A percentile compares a stretch with the other conserved stretches of the same genome.
Evolutionary conservation across 352 stramenopile genomes (phyloP).

Genomic region (Plasmopara viticola): DNA sequence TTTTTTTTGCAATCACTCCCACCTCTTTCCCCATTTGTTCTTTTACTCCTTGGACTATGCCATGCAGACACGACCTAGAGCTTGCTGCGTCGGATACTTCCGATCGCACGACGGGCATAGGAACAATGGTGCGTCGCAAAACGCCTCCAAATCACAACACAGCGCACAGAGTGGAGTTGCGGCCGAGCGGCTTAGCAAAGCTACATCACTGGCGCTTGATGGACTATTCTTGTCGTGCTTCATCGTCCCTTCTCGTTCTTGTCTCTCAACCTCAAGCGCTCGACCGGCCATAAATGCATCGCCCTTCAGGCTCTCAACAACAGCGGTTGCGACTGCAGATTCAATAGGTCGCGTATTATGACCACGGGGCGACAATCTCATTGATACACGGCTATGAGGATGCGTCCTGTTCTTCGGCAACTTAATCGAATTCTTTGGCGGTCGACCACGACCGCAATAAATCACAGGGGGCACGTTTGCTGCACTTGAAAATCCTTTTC

Average conservation of each 20-base stretch:
- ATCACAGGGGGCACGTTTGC: slow-evolving; percentile 21
- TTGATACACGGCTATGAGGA: slow-evolving; percentile 8
- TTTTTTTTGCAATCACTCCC: slow-evolving; percentile 8
- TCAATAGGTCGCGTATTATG: slow-evolving; percentile 20
- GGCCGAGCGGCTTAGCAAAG: slow-evolving; percentile 35
- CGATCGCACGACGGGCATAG: slow-evolving; percentile 67
- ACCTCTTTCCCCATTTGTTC: slow-evolving; percentile 7
- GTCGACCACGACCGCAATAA: slow-evolving; percentile 34
- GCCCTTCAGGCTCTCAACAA: slow-evolving; percentile 12
- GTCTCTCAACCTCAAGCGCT: slow-evolving; percentile 12
- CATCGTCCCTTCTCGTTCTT: slow-evolving; percentile 8
- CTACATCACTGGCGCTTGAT: slow-evolving; percentile 58
- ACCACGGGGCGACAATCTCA: slow-evolving; percentile 24
- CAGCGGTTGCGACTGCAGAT: slow-evolving; percentile 10
- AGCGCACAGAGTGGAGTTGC: slow-evolving; percentile 54
- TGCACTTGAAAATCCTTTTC: slow-evolving; percentile 20
- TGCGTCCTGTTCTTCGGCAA: slow-evolving; percentile 19
- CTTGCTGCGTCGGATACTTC: slow-evolving; percentile 60
- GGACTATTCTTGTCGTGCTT: slow-evolving; percentile 52
- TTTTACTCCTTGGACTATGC: slow-evolving; percentile 15
- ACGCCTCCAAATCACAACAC: slow-evolving; percentile 49
- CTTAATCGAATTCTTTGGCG: slow-evolving; percentile 44
- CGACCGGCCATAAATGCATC: slow-evolving; percentile 10
- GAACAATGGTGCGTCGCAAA: slow-evolving; percentile 50
- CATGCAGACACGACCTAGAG: slow-evolving; percentile 61